phyloP scores from a whole-genome alignment of 129 eudicot genomes.

The Sambucus nigra region DNA sequence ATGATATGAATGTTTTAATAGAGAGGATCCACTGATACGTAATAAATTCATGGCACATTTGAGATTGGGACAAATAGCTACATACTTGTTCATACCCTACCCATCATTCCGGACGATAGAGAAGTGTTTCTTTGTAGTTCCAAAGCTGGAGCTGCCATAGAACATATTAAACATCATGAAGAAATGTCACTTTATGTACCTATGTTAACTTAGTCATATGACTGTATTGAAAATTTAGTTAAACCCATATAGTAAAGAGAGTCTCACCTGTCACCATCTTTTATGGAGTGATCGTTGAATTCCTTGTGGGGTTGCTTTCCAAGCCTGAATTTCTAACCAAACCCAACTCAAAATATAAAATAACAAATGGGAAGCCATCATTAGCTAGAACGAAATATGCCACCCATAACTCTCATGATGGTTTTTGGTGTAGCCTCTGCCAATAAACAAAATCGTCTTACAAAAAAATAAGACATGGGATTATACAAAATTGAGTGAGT shows the following conservation, averaged over 20 bases:
- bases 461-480: background rate
- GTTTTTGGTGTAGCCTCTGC: constrained; percentile 98
- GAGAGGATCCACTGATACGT: too few relatives aligned
- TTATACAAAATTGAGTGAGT: background rate
- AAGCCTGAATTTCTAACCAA: constrained; percentile 94
- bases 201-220: background rate
- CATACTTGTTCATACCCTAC: constrained; percentile 89
- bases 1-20: too few relatives aligned
- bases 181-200: background rate
- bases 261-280: constrained; percentile 71
- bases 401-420: constrained; percentile 99
- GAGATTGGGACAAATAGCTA: background rate
- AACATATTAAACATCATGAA: background rate
- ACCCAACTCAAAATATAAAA: constrained; percentile 10
- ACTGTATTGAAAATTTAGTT: background rate
- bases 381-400: too few relatives aligned
- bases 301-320: constrained; percentile 99
- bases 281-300: constrained; percentile 68
- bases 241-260: background rate
- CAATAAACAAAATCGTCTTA: background rate
- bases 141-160: constrained; percentile 48
- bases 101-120: constrained; percentile 86
- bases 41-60: too few relatives aligned
- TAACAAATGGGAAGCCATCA: too few relatives aligned
- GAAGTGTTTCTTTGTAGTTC: constrained; percentile 77